Conservation (phyloP, 1,139 yeast species). For the Hansenula sp. region DNA sequence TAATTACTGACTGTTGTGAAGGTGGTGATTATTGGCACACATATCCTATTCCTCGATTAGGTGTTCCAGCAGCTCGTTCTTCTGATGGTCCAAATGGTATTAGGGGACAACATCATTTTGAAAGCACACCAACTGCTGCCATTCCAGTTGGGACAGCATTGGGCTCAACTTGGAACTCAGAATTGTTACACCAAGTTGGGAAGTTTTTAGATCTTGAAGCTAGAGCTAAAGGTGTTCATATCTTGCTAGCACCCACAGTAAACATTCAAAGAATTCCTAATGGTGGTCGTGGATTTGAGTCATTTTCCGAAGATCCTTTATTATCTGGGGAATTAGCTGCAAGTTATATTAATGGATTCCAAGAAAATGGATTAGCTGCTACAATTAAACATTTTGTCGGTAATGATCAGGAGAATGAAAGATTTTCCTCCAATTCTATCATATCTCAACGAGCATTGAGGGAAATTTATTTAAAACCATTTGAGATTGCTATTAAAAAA, state of each 20-base stretch:
- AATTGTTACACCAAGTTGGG: slow-evolving; percentile 40
- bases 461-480: slow-evolving; percentile 58
- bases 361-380: slow-evolving; percentile 46
- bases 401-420: slow-evolving; percentile 56
- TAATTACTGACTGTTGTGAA: background rate
- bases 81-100: slow-evolving; percentile 56
- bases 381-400: slow-evolving; percentile 58
- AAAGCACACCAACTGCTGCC: slow-evolving; percentile 44
- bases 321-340: slow-evolving; percentile 52
- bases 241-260: slow-evolving; percentile 55
- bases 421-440: slow-evolving; percentile 42
- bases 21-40: slow-evolving; percentile 51
- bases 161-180: slow-evolving; percentile 32
- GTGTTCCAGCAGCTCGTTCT: slow-evolving; percentile 33
- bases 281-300: slow-evolving; percentile 62
- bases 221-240: slow-evolving; percentile 50
- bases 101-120: slow-evolving; percentile 45
- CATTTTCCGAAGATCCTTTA: slow-evolving; percentile 58
- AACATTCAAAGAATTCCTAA: slow-evolving; percentile 52
- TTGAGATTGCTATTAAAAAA: slow-evolving; percentile 49
- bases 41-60: slow-evolving; percentile 39
- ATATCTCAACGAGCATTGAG: slow-evolving; percentile 56
- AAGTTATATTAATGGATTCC: slow-evolving; percentile 49
- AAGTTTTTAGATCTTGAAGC: slow-evolving; percentile 46
- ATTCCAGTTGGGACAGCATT: slow-evolving; percentile 42